Base-by-base conservation (phyloP, 208 protist species). In the Acanthamoeba healyi region DNA sequence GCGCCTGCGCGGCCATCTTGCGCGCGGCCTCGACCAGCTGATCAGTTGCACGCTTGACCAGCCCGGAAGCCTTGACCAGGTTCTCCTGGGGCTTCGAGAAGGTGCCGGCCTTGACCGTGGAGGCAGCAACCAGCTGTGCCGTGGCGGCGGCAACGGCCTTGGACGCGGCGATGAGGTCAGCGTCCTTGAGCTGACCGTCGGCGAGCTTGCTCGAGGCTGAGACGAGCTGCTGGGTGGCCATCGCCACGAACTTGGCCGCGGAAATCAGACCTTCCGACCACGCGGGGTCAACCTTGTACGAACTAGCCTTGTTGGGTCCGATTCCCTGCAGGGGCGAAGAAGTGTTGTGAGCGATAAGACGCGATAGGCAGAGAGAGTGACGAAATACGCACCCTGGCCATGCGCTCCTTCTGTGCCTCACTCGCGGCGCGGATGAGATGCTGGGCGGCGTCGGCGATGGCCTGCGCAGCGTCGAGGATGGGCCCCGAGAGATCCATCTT, bases 191-290 rank as follows among this genome's bases (percentile, higher is more conserved):
- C 44, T 94, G 17, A 67, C 89, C 89, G 14, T 61, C 22, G 40
- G 72, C 72, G 1, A 67, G 40, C 5, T 6, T 26, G 49, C 84
- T 40, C 32, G 89, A 63, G 6, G 44, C 5, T 1, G 15, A 14
- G 67, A 94, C 89, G 24, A 94, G 65, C 49, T 84, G 49, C 29
- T 40, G 89, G n/a, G 49, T 82, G 42, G 49, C 42, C 12, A 22
- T 67, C 17, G 46, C 89, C 24, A 94, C 89, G 19, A n/a, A 58
- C 42, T 94, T 32, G 22, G 89, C 34, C 7, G 65, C 17, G 29
- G 67, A 84, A 29, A 94, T 94, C 29, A 94, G 56, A 24, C 89
- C 89, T 42, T 94, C 84, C 40, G 89, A 63, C 89, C 89, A 94
- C 24, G 63, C 40, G 1, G 89, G 89, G 42, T 94, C 89, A n/a